Percentiles rank a stretch among this genome's conserved stretches.
These are phyloP conservation scores for Pythium aquatile DNA, from an alignment of 352 stramenopile species.

Conservation along the genomic window DNA sequence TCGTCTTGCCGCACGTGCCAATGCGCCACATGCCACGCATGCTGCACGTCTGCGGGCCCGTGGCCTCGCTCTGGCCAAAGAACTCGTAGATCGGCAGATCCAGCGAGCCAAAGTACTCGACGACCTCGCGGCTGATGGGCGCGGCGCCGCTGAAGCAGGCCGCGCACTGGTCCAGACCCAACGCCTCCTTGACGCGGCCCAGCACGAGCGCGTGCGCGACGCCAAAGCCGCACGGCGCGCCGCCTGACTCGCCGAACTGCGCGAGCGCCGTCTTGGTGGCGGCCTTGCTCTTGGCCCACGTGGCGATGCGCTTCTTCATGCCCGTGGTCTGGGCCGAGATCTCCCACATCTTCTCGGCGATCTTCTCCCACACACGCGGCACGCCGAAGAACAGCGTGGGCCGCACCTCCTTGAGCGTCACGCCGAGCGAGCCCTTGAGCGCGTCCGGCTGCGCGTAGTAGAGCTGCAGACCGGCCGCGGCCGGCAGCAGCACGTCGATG, in stretches of 20 bases:
- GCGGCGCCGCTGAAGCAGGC: constrained; percentile 81
- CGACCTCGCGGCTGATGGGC: constrained; percentile 91
- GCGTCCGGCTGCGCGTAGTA: constrained; percentile 90
- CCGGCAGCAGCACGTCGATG: constrained; percentile 84
- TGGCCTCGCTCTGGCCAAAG: constrained; percentile 91
- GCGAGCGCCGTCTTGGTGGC: constrained; percentile 70
- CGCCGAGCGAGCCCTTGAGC: constrained; percentile 85
- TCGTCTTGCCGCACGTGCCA: constrained; percentile 72
- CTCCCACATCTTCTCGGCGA: constrained; percentile 89
- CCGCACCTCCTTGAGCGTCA: constrained; percentile 84
- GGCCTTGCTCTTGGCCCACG: constrained; percentile 89
- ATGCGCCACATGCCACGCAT: constrained; percentile 89
- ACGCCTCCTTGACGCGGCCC: constrained; percentile 83
- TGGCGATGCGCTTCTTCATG: constrained; percentile 90
- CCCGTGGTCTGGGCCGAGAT: constrained; percentile 83
- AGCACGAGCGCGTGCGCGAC: constrained; percentile 88
- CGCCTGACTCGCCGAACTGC: constrained; percentile 86
- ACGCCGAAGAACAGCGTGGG: constrained; percentile 91
- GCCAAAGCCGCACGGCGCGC: constrained; percentile 85
- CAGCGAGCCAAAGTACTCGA: constrained; percentile 94
- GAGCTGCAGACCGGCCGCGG: constrained; percentile 60
- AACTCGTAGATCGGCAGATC: constrained; percentile 95
- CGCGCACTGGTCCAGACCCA: constrained; percentile 90
- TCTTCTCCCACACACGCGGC: constrained; percentile 92
- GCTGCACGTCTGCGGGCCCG: constrained; percentile 78